Evolutionary conservation across 768 basidiomycete species (phyloP).

Genomic region (Hypsizygus marmoreus): DNA sequence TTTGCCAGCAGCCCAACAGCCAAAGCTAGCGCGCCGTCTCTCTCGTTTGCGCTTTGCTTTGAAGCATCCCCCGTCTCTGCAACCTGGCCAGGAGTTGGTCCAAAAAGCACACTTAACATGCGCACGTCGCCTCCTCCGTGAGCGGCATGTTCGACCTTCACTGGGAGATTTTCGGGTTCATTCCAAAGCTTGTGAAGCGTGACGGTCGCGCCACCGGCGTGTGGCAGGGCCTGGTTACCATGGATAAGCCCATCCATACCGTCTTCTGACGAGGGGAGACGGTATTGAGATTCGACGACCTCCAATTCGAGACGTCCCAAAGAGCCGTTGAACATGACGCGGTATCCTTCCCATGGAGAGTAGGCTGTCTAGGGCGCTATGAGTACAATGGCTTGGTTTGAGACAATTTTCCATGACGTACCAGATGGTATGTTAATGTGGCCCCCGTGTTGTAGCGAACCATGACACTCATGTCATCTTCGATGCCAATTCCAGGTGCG

Average conservation of each 20-base stretch:
- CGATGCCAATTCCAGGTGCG: slow-evolving; percentile 44
- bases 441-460: slow-evolving; percentile 48
- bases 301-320: slow-evolving; percentile 52
- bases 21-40: slow-evolving; percentile 48
- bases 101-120: slow-evolving; percentile 50
- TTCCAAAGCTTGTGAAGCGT: slow-evolving; percentile 48
- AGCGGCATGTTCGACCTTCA: slow-evolving; percentile 39
- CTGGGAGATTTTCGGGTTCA: slow-evolving; percentile 41
- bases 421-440: slow-evolving; percentile 55
- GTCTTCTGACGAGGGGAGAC: slow-evolving; percentile 29
- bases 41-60: slow-evolving; percentile 48
- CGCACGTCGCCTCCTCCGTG: slow-evolving; percentile 52
- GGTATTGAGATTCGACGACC: slow-evolving; percentile 46
- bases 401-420: too few species aligned
- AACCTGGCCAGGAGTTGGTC: slow-evolving; percentile 42
- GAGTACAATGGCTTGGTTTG: too few species aligned
- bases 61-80: slow-evolving; percentile 43
- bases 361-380: slow-evolving; percentile 35
- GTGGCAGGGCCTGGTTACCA: slow-evolving; percentile 38
- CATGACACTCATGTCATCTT: slow-evolving; percentile 54
- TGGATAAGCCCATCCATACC: slow-evolving; percentile 35
- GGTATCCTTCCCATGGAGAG: slow-evolving; percentile 49
- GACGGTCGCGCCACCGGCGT: slow-evolving; percentile 44
- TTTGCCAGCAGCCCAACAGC: slow-evolving; percentile 51
- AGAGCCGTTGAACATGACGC: slow-evolving; percentile 56